A percentile compares a stretch with the other conserved stretches of the same genome.
Evolutionary conservation across 768 basidiomycete species (phyloP).

Genomic region (Piloderma croceum): DNA sequence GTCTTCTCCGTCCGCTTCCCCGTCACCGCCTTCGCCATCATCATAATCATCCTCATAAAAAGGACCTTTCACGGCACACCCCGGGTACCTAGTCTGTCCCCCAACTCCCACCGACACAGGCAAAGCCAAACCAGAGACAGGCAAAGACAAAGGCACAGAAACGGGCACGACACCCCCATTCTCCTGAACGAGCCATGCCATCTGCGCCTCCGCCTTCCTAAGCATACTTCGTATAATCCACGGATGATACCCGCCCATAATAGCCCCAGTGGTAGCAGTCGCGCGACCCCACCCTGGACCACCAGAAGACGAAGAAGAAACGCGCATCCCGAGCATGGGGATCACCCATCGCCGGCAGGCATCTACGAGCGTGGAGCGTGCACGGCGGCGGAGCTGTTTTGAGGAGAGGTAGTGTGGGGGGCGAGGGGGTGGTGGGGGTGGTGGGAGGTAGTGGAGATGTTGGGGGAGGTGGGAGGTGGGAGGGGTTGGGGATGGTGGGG

Average conservation of each 20-base stretch:
- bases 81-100: too few relatives aligned
- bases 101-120: too few relatives aligned
- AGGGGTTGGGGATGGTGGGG: slow-evolving; percentile 24
- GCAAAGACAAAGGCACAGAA: too few relatives aligned
- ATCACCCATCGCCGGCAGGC: slow-evolving; percentile 58
- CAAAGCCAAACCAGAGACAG: too few relatives aligned
- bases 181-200: slow-evolving; percentile 11
- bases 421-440: slow-evolving; percentile 20
- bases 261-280: slow-evolving; percentile 6
- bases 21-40: slow-evolving; percentile 9
- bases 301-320: slow-evolving; percentile 27
- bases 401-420: slow-evolving; percentile 19
- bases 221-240: slow-evolving; percentile 55
- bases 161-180: too few relatives aligned
- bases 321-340: slow-evolving; percentile 39
- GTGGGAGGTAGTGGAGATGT: slow-evolving; percentile 20
- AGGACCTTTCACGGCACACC: too few relatives aligned
- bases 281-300: slow-evolving; percentile 10
- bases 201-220: slow-evolving; percentile 29
- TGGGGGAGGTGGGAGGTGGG: slow-evolving; percentile 22
- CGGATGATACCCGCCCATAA: slow-evolving; percentile 38
- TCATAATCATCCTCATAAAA: slow-evolving; percentile 3
- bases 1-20: slow-evolving; percentile 34
- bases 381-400: slow-evolving; percentile 49
- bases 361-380: slow-evolving; percentile 64